phyloP scores from a whole-genome alignment of 768 basidiomycete genomes.

The Lactifluus volemus region DNA sequence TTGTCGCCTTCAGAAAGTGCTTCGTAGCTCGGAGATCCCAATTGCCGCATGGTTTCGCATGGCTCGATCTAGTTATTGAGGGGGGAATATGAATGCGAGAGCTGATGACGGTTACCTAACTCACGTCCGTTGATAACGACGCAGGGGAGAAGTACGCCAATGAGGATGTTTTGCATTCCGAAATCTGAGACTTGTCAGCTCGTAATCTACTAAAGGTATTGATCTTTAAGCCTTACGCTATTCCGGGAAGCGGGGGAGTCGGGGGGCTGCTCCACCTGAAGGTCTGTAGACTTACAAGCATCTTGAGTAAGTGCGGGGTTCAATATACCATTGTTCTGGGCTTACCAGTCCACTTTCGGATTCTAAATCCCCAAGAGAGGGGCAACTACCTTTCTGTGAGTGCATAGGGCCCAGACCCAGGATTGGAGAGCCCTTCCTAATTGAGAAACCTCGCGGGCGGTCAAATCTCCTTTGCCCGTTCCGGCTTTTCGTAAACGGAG shows the following conservation, averaged over 20 bases:
- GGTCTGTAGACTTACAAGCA: slow-evolving; percentile 4
- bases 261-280: neutral
- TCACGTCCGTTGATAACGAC: slow-evolving; percentile 1
- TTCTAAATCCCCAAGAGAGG: slow-evolving; percentile 2
- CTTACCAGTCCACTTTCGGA: slow-evolving; percentile 10
- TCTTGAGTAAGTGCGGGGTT: neutral
- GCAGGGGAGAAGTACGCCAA: neutral
- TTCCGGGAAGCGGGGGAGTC: neutral
- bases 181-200: neutral
- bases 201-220: neutral
- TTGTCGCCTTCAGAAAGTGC: slow-evolving; percentile 17
- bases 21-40: slow-evolving; percentile 16
- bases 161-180: neutral
- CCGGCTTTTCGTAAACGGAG: slow-evolving; percentile 28
- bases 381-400: neutral
- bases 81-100: neutral
- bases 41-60: slow-evolving; percentile 1
- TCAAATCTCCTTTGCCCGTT: slow-evolving; percentile 32
- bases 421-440: slow-evolving; percentile 27
- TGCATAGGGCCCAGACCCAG: slow-evolving; percentile 25
- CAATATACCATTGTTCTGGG: neutral
- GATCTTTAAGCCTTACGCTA: neutral
- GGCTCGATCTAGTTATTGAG: neutral
- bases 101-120: neutral
- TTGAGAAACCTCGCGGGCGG: slow-evolving; percentile 30